Evolutionary conservation across 225 moss, liverwort and hornwort genomes (phyloP).

Genomic region (Asterella californica): DNA sequence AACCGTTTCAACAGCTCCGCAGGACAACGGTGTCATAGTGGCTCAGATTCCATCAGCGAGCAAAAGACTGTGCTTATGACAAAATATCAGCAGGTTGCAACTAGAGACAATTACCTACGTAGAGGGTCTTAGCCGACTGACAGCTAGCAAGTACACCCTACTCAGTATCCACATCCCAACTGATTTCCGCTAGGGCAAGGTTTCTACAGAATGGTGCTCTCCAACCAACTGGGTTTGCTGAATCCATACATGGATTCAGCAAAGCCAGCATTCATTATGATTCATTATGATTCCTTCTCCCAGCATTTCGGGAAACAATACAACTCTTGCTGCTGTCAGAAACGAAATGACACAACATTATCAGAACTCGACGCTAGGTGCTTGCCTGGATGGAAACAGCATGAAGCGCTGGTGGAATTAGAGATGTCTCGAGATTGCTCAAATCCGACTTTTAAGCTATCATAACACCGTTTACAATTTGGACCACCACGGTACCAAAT

Average conservation of each 20-base stretch:
- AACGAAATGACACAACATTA: too few species aligned
- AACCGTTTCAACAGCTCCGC: background rate
- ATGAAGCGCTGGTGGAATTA: background rate
- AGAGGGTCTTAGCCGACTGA: background rate
- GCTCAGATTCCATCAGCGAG: background rate
- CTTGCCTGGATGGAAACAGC: background rate
- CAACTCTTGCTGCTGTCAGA: too few species aligned
- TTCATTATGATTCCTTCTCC: too few species aligned
- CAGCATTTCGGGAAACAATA: too few species aligned
- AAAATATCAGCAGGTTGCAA: background rate
- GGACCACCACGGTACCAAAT: too few species aligned
- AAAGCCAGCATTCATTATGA: too few species aligned
- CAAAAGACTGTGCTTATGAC: background rate
- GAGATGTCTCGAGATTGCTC: background rate
- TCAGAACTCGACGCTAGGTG: background rate
- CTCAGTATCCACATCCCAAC: background rate
- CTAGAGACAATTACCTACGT: background rate
- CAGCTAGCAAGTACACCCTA: background rate
- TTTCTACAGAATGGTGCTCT: background rate
- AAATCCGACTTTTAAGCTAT: background rate
- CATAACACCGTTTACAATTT: background rate
- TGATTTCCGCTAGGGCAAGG: background rate
- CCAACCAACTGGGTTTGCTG: background rate
- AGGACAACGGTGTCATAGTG: background rate
- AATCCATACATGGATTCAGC: background rate